Conservation (phyloP, 768 basidiomycete genomes). For the Kwoniella dendrophila region DNA sequence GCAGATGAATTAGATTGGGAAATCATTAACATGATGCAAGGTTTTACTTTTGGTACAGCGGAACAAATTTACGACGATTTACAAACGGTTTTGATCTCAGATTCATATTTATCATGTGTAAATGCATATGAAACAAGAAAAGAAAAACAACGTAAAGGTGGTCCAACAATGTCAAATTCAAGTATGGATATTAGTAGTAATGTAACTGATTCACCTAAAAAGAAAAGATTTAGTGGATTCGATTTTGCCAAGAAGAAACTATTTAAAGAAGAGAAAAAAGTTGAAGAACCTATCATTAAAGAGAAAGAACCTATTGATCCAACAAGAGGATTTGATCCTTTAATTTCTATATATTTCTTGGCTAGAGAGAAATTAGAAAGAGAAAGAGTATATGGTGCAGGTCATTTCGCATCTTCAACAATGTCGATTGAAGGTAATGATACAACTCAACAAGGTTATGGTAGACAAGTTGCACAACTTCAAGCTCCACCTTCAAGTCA, state of each 20-base stretch:
- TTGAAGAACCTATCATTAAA: conserved; percentile 37
- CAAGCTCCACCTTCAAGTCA: conserved; percentile 57
- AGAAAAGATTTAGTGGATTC: conserved; percentile 86
- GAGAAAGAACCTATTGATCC: conserved; percentile 66
- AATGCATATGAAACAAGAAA: conserved; percentile 70
- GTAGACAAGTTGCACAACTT: conserved; percentile 51
- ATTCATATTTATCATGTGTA: conserved; percentile 72
- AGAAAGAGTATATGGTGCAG: conserved; percentile 88
- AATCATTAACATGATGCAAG: conserved; percentile 87
- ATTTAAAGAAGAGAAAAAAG: conserved; percentile 60
- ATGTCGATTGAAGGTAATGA: conserved; percentile 57
- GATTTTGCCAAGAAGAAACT: conserved; percentile 92
- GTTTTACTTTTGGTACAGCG: conserved; percentile 92
- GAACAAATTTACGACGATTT: conserved; percentile 81
- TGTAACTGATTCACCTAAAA: conserved; percentile 59
- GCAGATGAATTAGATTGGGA: conserved; percentile 82
- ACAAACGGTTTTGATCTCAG: conserved; percentile 71
- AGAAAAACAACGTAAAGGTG: conserved; percentile 39
- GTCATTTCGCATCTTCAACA: conserved; percentile 91
- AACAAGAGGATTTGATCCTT: conserved; percentile 87
- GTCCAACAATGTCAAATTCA: conserved; percentile 31
- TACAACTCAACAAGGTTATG: conserved; percentile 29
- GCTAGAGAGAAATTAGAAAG: conserved; percentile 94
- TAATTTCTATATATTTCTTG: conserved; percentile 94
- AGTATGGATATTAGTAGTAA: conserved; percentile 40